phyloP scores from a whole-genome alignment of 441 rosid species.

The Euphorbia corollata region DNA sequence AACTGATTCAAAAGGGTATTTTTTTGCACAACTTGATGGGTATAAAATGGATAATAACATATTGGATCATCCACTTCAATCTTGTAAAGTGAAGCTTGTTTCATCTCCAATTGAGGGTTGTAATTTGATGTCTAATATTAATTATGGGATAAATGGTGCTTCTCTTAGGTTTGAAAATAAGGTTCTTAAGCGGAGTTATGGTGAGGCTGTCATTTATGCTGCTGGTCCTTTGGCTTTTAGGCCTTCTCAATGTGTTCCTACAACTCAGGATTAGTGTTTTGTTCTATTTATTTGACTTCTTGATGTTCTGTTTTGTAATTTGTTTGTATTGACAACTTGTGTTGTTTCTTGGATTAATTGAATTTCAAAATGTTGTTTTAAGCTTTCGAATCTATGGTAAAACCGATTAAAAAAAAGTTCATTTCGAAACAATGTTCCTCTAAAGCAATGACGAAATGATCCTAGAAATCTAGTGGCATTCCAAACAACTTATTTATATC shows the following conservation, averaged over 20 bases:
- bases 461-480: conserved; percentile 63
- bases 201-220: conserved; percentile 55
- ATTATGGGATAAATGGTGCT: conserved; percentile 62
- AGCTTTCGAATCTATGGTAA: no score
- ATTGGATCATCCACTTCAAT: conserved; percentile 75
- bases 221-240: conserved; percentile 91
- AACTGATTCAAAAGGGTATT: conserved; percentile 52
- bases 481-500: conserved; percentile 78
- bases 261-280: conserved; percentile 20
- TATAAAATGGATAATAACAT: conserved; percentile 34
- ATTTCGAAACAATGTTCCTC: no score
- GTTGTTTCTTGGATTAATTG: not conserved
- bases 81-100: conserved; percentile 66
- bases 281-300: conserved; percentile 11
- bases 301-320: conserved; percentile 16
- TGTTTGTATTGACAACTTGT: not conserved
- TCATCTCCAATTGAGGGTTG: conserved; percentile 61
- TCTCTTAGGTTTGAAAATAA: conserved; percentile 50
- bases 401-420: no score
- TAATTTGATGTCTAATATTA: conserved; percentile 59
- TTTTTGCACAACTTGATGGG: conserved; percentile 64
- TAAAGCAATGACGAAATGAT: not conserved
- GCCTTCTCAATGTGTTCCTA: conserved; percentile 48
- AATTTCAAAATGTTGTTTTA: no score
- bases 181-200: conserved; percentile 32